Conservation (phyloP, 306 rosid species). For the Prunus dulcis region DNA sequence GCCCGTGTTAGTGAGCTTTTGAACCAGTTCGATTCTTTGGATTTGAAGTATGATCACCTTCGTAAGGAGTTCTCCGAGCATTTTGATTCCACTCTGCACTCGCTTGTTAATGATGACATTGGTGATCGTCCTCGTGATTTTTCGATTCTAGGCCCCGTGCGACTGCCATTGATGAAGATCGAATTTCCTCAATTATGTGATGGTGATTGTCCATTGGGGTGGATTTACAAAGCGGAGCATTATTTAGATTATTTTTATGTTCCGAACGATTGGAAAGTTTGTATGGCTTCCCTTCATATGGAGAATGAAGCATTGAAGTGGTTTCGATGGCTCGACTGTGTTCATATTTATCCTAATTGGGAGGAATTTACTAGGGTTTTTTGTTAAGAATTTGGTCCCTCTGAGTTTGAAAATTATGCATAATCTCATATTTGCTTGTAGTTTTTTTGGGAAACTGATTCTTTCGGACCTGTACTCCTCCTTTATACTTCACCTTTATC, state of each 20-base stretch:
- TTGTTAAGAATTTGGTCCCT: not conserved
- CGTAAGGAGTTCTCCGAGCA: no score
- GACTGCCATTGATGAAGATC: not conserved
- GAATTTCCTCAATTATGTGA: not conserved
- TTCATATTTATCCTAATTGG: not conserved
- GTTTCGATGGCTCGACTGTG: not conserved
- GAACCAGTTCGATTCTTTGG: no score
- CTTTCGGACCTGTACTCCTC: no score
- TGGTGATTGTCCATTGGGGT: not conserved
- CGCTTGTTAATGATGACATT: no score
- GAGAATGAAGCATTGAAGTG: not conserved
- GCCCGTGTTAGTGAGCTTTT: no score
- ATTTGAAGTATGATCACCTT: no score
- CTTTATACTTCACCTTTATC: no score
- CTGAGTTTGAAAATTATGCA: not conserved
- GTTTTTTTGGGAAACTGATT: no score
- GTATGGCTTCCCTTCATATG: not conserved
- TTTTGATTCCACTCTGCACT: no score
- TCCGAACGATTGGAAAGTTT: not conserved
- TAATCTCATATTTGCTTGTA: no score
- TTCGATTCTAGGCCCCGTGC: not conserved
- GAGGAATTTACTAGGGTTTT: not conserved
- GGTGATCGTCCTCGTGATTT: no score
- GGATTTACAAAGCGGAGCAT: not conserved
- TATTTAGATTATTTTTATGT: not conserved